Percentiles rank a stretch among this genome's conserved stretches.
Evolutionary conservation across 345 rosid species (phyloP).

Genomic region (Sapria himalayana): DNA sequence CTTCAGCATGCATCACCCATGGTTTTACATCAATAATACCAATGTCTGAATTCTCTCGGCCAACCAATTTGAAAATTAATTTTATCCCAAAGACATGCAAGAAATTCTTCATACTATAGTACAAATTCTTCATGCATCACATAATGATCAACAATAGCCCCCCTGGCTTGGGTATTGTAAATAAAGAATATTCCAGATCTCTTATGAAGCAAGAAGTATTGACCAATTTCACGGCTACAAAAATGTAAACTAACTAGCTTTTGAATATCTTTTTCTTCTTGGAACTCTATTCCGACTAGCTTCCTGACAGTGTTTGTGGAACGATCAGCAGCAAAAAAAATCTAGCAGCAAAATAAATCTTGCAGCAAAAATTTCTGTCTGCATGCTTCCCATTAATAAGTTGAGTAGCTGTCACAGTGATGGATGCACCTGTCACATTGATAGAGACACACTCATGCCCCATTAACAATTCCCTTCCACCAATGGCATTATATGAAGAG

Average conservation of each 20-base stretch:
- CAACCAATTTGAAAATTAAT: slow-evolving; percentile 60
- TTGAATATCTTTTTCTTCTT: slow-evolving; percentile 67
- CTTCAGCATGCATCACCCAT: slow-evolving; percentile 99
- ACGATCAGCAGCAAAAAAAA: slow-evolving; percentile 77
- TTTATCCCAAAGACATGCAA: too few species aligned
- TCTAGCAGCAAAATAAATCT: too few species aligned
- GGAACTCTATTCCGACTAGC: slow-evolving; percentile 36
- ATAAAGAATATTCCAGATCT: slow-evolving; percentile 89
- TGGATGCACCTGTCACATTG: slow-evolving; percentile 18
- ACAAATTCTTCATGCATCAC: slow-evolving; percentile 73
- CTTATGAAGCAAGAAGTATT: slow-evolving; percentile 33
- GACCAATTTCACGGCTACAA: slow-evolving; percentile 62
- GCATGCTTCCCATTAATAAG: slow-evolving; percentile 23
- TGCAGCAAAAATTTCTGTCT: slow-evolving; percentile 34
- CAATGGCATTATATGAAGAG: slow-evolving; percentile 12
- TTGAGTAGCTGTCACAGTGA: slow-evolving; percentile 38
- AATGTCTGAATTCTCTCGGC: slow-evolving; percentile 63
- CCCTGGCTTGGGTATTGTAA: slow-evolving; percentile 74
- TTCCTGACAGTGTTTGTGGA: slow-evolving; percentile 62
- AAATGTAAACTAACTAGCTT: slow-evolving; percentile 85
- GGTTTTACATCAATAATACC: slow-evolving; percentile 68
- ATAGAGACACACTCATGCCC: slow-evolving; percentile 72
- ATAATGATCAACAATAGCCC: slow-evolving; percentile 91
- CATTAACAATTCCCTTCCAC: slow-evolving; percentile 38
- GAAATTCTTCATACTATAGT: too few species aligned